Base-by-base conservation (phyloP, 164 flowering plant species). In the Stephania cephalantha region DNA sequence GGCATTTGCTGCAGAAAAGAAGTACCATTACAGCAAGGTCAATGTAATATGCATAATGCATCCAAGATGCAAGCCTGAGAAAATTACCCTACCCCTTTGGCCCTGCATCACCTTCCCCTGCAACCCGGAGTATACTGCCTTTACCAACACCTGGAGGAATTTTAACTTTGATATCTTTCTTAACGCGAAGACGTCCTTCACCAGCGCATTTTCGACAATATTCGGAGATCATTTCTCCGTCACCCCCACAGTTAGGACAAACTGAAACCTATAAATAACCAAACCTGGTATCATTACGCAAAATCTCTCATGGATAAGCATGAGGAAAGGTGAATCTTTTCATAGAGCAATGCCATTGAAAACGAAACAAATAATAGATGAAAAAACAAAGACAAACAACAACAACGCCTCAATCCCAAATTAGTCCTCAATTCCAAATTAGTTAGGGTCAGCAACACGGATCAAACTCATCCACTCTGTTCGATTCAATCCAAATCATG, bases 21-120 rank as follows among this genome's bases (percentile, higher is more conserved):
- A 50, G 12, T 9, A 50, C 55, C 55, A 11, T 50, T 10, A 50
- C 55, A 50, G 15, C 55, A 50, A 10, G 55, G 11, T 50, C 55
- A 50, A 50, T 2, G 4, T 50, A 15, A 50, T 9, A 50, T 15
- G 15, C 55, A 50, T 50, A 50, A 48, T 48, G 53, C 53, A 48
- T 8, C 53, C 53, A 48, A 50, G 55, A 50, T 15, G 15, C 55
- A 50, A 11, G 15, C 11, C 11, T 50, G 9, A 50, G 4, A 50
- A 50, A 50, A 15, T 3, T 9, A 50, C 12, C 55, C 63, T 87
- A 95, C 99, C 99, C 98, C 77, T 83, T 91, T 73, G 90, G 96
- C 64, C 96, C 98, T 72, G 96, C 97, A 82, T 95, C 97, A 77
- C 99, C 99, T 81, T 93, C 98, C 69, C 99, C 94, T 63, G 87